Conservation (phyloP, 208 protist species). For the Dictyostelium gargantuum region DNA sequence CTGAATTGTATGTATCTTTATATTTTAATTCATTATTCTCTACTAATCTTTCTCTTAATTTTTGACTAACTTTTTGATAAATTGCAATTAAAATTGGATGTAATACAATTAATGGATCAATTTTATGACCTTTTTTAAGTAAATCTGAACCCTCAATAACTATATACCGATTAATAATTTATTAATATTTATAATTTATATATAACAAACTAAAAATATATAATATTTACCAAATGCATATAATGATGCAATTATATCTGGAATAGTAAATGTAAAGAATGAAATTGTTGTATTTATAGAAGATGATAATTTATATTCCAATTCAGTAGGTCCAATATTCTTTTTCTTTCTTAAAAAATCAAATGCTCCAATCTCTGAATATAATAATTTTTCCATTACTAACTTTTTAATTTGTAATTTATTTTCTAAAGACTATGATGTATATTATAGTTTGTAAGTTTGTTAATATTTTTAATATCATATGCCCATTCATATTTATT, state of each 20-base stretch:
- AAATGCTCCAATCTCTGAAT: slow-evolving; percentile 74
- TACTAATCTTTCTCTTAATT: slow-evolving; percentile 31
- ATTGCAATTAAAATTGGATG: slow-evolving; percentile 68
- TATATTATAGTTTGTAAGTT: neutral
- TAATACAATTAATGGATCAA: slow-evolving; percentile 67
- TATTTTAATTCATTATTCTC: slow-evolving; percentile 65
- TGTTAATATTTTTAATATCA: too few relatives aligned
- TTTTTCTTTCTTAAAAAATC: slow-evolving; percentile 67
- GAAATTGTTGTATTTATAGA: slow-evolving; percentile 71
- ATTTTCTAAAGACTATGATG: slow-evolving; percentile 56
- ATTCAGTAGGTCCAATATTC: slow-evolving; percentile 49
- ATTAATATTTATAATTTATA: neutral
- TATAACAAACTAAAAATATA: neutral
- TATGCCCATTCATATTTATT: too few relatives aligned
- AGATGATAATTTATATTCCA: slow-evolving; percentile 68
- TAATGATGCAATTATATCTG: neutral
- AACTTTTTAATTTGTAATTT: slow-evolving; percentile 66
- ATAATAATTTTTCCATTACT: slow-evolving; percentile 74
- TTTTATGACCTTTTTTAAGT: slow-evolving; percentile 13
- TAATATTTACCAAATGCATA: slow-evolving; percentile 54
- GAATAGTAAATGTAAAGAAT: slow-evolving; percentile 59
- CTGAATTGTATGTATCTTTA: slow-evolving; percentile 38
- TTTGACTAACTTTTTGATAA: slow-evolving; percentile 69
- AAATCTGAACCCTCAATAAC: slow-evolving; percentile 56
- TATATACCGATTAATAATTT: neutral